Evolutionary conservation across 768 basidiomycete genomes (phyloP).

Genomic region (Rossbeevera mucosa): DNA sequence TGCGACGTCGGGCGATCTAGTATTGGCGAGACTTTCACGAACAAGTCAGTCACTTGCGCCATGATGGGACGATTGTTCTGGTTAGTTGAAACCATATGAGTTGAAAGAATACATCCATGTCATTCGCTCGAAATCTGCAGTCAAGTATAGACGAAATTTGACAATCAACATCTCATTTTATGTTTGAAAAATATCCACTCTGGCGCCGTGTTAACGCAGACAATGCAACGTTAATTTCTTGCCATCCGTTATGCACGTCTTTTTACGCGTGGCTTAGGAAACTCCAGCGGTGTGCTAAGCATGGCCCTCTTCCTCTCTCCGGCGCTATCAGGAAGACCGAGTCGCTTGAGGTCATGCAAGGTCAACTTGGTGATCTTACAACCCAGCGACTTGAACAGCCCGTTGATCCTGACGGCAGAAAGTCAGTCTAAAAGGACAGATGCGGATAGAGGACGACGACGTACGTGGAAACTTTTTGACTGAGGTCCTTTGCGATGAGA

Average conservation of each 20-base stretch:
- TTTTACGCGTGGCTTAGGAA: conserved; percentile 59
- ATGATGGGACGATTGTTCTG: not conserved
- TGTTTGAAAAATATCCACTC: not conserved
- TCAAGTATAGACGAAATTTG: no score
- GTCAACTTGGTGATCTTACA: conserved; percentile 63
- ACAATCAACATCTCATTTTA: not conserved
- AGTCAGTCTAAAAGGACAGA: conserved; percentile 1
- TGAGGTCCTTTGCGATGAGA: conserved; percentile 69
- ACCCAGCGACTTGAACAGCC: conserved; percentile 76
- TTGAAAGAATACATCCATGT: not conserved
- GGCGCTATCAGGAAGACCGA: conserved; percentile 62
- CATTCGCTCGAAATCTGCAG: not conserved
- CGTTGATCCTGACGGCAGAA: conserved; percentile 43
- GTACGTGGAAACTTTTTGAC: conserved; percentile 59
- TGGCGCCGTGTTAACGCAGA: not conserved
- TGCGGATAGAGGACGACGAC: conserved; percentile 23
- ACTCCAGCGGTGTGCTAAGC: conserved; percentile 70
- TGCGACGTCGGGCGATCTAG: no score
- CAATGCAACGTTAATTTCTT: not conserved
- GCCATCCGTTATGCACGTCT: conserved; percentile 24
- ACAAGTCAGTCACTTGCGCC: not conserved
- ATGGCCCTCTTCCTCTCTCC: conserved; percentile 67
- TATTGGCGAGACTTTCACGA: not conserved
- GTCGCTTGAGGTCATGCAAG: conserved; percentile 58
- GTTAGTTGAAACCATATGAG: not conserved